A percentile compares a stretch with the other conserved stretches of the same genome.
These are phyloP conservation scores for Linnemannia zychae DNA, from an alignment of 192 early-diverging fungal genomes.

Conservation along the genomic window DNA sequence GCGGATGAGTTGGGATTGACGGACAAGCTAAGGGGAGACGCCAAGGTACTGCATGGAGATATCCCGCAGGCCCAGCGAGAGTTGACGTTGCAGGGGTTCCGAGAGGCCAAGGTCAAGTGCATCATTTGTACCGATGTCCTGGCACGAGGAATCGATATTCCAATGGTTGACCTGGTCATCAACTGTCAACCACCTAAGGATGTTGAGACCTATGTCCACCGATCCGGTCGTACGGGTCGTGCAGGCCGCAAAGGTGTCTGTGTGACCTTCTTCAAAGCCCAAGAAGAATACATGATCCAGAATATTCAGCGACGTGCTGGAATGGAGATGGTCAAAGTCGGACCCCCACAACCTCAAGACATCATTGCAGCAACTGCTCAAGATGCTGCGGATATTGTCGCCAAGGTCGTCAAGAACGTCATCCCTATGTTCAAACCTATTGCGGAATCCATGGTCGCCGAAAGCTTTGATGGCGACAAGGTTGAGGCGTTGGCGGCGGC, in stretches of 20 bases:
- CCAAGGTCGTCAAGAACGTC: conserved; percentile 78
- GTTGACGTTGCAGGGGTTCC: conserved; percentile 84
- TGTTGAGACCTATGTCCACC: conserved; percentile 95
- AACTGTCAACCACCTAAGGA: conserved; percentile 96
- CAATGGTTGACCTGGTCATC: conserved; percentile 97
- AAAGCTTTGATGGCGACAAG: conserved; percentile 76
- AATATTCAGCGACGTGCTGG: conserved; percentile 85
- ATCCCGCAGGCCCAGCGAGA: conserved; percentile 85
- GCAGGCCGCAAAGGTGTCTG: conserved; percentile 89
- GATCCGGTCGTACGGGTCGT: conserved; percentile 95
- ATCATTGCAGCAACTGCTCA: conserved; percentile 85
- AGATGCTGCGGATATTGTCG: conserved; percentile 80
- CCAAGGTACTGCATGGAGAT: conserved; percentile 89
- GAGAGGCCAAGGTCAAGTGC: conserved; percentile 86
- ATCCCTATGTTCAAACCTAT: conserved; percentile 83
- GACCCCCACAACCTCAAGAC: conserved; percentile 92
- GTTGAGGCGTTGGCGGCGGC: conserved; percentile 84
- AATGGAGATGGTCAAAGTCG: conserved; percentile 83
- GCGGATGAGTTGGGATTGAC: conserved; percentile 85
- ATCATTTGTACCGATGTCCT: conserved; percentile 96
- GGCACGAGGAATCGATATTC: conserved; percentile 96
- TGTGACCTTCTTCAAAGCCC: conserved; percentile 93
- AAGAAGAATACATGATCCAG: conserved; percentile 85
- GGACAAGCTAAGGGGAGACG: conserved; percentile 79
- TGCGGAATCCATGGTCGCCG: conserved; percentile 80